Conservation (phyloP, 306 rosid species). For the Trifolium pratense region DNA sequence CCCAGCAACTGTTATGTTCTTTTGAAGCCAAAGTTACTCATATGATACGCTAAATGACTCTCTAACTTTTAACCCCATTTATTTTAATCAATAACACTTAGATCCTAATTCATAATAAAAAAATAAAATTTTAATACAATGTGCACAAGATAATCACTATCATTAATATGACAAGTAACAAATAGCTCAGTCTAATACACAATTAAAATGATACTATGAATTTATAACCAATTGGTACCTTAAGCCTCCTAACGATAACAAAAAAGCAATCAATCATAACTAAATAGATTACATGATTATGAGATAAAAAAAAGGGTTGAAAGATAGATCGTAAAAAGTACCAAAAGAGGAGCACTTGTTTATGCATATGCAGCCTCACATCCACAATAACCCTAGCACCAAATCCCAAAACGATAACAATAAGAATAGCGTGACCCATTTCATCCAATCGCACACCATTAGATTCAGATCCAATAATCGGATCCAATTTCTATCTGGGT, state of each 20-base stretch:
- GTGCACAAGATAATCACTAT: not conserved
- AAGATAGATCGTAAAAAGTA: conserved; percentile 47
- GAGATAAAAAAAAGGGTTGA: too few species aligned
- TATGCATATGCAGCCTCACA: conserved; percentile 83
- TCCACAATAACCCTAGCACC: conserved; percentile 47
- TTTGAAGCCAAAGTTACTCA: conserved; percentile 2
- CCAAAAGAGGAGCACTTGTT: conserved; percentile 98
- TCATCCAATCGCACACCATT: conserved; percentile 64
- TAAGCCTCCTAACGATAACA: conserved; percentile 64
- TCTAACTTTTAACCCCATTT: not conserved
- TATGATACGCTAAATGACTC: not conserved
- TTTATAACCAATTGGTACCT: conserved; percentile 53
- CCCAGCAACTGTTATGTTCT: too few species aligned
- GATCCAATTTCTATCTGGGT: conserved; percentile 48
- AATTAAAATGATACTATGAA: not conserved
- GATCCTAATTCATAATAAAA: conserved; percentile 4
- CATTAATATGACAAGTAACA: conserved; percentile 1
- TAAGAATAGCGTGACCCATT: conserved; percentile 40
- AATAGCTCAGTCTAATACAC: not conserved
- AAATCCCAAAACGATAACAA: conserved; percentile 39
- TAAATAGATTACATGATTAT: too few species aligned
- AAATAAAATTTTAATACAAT: not conserved
- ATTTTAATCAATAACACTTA: conserved; percentile 10
- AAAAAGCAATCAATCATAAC: not conserved
- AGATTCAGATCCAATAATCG: conserved; percentile 57